Conservation (phyloP, 2,329 filamentous ascomycete genomes). For the Rhinocladiella similis region DNA sequence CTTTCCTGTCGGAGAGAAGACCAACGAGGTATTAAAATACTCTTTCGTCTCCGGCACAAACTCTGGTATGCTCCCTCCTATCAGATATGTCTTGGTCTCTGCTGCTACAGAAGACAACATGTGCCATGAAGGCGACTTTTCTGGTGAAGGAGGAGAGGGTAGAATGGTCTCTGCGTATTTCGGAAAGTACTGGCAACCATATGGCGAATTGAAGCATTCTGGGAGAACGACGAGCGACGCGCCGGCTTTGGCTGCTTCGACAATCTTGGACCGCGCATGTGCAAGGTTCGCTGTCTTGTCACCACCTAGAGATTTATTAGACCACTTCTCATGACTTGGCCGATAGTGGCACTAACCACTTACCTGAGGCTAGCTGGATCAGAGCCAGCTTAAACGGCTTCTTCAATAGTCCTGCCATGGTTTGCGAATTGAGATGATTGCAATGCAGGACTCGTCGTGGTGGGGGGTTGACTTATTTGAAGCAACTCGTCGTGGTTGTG, state of each 20-base stretch:
- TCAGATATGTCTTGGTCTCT: conserved; percentile 75
- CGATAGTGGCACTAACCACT: conserved; percentile 18
- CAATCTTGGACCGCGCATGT: conserved; percentile 77
- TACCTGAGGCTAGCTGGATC: conserved; percentile 75
- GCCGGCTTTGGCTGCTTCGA: conserved; percentile 73
- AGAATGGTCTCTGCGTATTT: conserved; percentile 87
- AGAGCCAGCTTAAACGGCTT: conserved; percentile 77
- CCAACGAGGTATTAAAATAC: conserved; percentile 88
- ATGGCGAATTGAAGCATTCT: conserved; percentile 98
- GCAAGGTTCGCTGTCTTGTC: conserved; percentile 85
- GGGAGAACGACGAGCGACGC: conserved; percentile 88
- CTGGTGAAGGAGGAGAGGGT: conserved; percentile 69
- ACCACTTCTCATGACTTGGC: background rate
- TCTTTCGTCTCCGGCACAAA: conserved; percentile 64
- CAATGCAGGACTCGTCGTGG: too few relatives aligned
- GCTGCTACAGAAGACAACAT: conserved; percentile 77
- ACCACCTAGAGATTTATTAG: conserved; percentile 50
- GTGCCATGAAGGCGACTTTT: conserved; percentile 79
- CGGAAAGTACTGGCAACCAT: conserved; percentile 88
- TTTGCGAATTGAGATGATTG: conserved; percentile 1
- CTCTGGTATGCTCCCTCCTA: conserved; percentile 93
- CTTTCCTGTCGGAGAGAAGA: conserved; percentile 75
- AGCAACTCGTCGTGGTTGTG: too few relatives aligned
- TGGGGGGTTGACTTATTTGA: too few relatives aligned
- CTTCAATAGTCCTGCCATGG: conserved; percentile 64